Evolutionary conservation across 768 basidiomycete species (phyloP).

Genomic region (Pleurotus pulmonarius): DNA sequence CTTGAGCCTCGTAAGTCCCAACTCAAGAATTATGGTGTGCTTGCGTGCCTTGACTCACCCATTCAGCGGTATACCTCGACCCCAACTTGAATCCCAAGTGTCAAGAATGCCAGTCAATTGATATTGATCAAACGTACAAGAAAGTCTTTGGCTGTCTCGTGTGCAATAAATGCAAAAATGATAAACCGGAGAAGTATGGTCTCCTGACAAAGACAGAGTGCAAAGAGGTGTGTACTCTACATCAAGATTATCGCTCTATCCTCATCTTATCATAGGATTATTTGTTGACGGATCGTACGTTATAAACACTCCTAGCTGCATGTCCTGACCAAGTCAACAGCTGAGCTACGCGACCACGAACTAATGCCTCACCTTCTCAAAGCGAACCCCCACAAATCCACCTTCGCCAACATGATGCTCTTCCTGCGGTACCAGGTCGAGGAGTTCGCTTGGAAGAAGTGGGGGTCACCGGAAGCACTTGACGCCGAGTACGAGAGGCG

Average conservation of each 20-base stretch:
- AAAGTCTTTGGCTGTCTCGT: conserved; percentile 83
- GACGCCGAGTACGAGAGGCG: conserved; percentile 85
- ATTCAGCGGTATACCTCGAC: conserved; percentile 75
- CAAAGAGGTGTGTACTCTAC: conserved; percentile 63
- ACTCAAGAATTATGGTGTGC: too few species aligned
- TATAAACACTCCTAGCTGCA: background rate
- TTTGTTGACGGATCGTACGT: conserved; percentile 85
- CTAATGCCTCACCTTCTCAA: conserved; percentile 90
- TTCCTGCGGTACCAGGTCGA: conserved; percentile 93
- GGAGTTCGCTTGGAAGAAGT: conserved; percentile 96
- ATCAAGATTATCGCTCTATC: background rate
- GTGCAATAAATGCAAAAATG: conserved; percentile 88
- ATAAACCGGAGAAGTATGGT: conserved; percentile 88
- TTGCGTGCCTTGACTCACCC: background rate
- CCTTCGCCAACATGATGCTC: conserved; percentile 99
- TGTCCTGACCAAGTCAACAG: conserved; percentile 32
- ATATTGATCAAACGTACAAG: conserved; percentile 80
- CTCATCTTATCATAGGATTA: conserved; percentile 63
- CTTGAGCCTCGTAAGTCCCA: conserved; percentile 62
- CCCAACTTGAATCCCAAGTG: conserved; percentile 77
- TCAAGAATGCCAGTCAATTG: conserved; percentile 78
- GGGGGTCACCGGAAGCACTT: conserved; percentile 90
- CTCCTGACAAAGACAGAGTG: conserved; percentile 98
- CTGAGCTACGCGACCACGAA: conserved; percentile 91
- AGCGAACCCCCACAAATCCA: conserved; percentile 92